Evolutionary conservation across 2,329 filamentous ascomycete species (phyloP), one percentile per base, ranked within the genome.

Genomic region (Ophiostoma ulmi): DNA sequence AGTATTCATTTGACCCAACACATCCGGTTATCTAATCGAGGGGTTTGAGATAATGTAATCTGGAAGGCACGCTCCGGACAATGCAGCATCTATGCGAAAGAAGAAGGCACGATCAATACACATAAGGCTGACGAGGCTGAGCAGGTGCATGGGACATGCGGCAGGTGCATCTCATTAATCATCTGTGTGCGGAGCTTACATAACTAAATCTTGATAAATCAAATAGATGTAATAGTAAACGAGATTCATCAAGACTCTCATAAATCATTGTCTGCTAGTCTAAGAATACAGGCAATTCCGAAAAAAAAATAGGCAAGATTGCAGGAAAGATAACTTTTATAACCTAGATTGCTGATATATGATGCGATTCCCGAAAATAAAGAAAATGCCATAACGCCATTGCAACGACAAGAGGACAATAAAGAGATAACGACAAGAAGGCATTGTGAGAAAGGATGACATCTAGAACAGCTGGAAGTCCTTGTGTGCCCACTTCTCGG

Each of bases 401-500:
- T 58, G 35, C 52, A 39, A 58, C 52, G 52, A 58, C 52, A 26
- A 67, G 38, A 66, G 10, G n/a, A n/a, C 64, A 67, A 67, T 17
- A 5, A 65, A 6, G n/a, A 69, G 38, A 11, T n/a, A 17, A 58
- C 44, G 14, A 39, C 8, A 39, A 66, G 13, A 64, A 7, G 35
- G 6, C 63, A 65, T 39, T 39, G 38, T 13, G 38, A 31, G 31
- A 31, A n/a, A 48, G 2, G 17, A n/a, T 10, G 10, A 26, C 44
- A 41, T 20, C 38, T 70, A 75, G 22, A 75, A 74, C 70, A 91
- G 80, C 75, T 84, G 85, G 80, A 97, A 99, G 79, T 99, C 95
- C 85, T 99, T 99, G 83, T 97, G 92, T 64, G 90, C 88, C 95
- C 95, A 99, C 82, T 98, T 99, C 86, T 98, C 95, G 7, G 93